Percentiles rank a stretch among this genome's conserved stretches.
phyloP scores from a whole-genome alignment of 257 asterid genomes.

The Mitragyna speciosa region DNA sequence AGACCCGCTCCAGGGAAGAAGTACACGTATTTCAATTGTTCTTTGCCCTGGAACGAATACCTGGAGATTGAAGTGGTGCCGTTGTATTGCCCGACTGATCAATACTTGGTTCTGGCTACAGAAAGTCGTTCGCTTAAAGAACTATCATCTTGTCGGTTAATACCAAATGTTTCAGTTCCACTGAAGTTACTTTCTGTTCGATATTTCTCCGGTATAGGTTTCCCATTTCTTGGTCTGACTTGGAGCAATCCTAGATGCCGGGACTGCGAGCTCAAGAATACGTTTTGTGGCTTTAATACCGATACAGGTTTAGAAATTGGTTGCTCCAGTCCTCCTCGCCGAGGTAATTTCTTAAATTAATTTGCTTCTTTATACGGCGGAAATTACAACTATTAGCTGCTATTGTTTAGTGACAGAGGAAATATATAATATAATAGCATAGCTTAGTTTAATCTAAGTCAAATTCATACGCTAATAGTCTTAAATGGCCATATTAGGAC shows the following conservation, averaged over 20 bases:
- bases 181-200: constrained; percentile 23
- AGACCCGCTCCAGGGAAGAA: constrained; percentile 24
- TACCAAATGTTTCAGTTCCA: constrained; percentile 42
- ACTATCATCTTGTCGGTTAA: constrained; percentile 33
- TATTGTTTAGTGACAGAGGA: too few species aligned
- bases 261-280: constrained; percentile 21
- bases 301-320: constrained; percentile 35
- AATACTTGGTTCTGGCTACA: constrained; percentile 44
- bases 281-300: constrained; percentile 42
- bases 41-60: constrained; percentile 30
- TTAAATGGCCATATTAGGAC: too few species aligned
- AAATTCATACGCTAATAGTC: too few species aligned
- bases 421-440: too few species aligned
- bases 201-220: too few species aligned
- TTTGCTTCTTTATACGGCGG: too few species aligned
- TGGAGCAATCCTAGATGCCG: constrained; percentile 40
- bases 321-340: constrained; percentile 37
- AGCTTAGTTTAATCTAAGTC: too few species aligned
- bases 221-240: too few species aligned
- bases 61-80: constrained; percentile 13
- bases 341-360: constrained; percentile 32
- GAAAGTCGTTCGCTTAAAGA: constrained; percentile 11
- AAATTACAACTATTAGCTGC: too few species aligned
- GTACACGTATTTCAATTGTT: constrained; percentile 56
- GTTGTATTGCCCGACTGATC: constrained; percentile 36